Evolutionary conservation across 306 rosid genomes (phyloP), one percentile per base, ranked within the genome.

Genomic region (Ormosia emarginata): DNA sequence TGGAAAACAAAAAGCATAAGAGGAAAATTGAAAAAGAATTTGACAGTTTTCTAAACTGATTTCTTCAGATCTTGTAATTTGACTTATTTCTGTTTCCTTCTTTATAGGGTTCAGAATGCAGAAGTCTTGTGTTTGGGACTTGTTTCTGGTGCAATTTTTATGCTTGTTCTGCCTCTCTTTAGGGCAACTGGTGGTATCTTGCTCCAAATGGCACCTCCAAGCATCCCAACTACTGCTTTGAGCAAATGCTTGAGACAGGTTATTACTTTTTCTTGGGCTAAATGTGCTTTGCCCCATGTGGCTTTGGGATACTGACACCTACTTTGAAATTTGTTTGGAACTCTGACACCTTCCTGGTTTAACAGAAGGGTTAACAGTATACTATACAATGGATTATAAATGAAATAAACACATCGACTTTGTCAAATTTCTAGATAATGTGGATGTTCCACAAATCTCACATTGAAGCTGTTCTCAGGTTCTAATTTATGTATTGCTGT

Each of bases 201-300:
- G 86, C 99, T 96, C 79, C 99, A 96, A 85, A 93, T 88, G 97
- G 97, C 97, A 59, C 98, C 99, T 79, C 99, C 94, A 63, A 91
- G 90, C 69, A 80, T 96, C 84, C 97, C 98, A 62, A 81, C 91
- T 79, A 92, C 98, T 71, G 99, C 99, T 69, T 74, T 96, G 68
- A 92, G 84, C 88, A 96, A 96, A 89, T 92, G 98, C 82, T 87
- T 85, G 92, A 92, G 99, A 91, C 98, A 92, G 98, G 99, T 96
- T 43, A 80, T 47, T 80, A 14, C 84, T 63, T 77, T 69, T 66
- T 55, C 9, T 56, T 55, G 64, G 71, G 63, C 24, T 56, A 77
- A 47, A 46, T 66, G 32, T 81, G 49, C 69, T 66, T 81, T 29
- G 12, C 43, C 13, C 3, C n/a, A 29, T 36, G n/a, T 36, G 7